These are phyloP conservation scores for Glycyrrhiza uralensis DNA, from an alignment of 306 rosid genomes.

Conservation along the genomic window DNA sequence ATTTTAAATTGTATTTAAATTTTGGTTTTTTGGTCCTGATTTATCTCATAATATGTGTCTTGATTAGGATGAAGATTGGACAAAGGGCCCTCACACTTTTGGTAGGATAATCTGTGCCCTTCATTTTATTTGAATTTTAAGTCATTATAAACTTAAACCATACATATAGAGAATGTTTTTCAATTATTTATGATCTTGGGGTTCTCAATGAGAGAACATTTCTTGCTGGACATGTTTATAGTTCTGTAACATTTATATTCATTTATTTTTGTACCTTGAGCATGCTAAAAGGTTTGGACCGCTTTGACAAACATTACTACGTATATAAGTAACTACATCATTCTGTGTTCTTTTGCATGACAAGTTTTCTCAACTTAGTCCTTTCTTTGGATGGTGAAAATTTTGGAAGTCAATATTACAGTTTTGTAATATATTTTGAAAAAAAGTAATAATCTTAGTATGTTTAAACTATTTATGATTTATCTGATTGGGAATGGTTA, in stretches of 20 bases:
- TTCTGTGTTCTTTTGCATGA: neutral
- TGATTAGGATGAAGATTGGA: slow-evolving; percentile 55
- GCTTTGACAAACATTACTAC: neutral
- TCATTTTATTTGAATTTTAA: slow-evolving; percentile 10
- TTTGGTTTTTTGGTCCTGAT: slow-evolving; percentile 30
- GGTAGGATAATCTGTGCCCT: slow-evolving; percentile 50
- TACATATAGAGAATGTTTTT: neutral
- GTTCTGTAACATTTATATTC: neutral
- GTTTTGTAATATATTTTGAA: neutral
- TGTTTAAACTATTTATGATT: neutral
- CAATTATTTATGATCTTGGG: neutral
- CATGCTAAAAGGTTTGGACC: neutral
- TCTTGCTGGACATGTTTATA: neutral
- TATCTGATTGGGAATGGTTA: neutral
- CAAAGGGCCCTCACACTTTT: slow-evolving; percentile 24
- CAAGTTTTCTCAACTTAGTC: neutral
- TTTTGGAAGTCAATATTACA: neutral
- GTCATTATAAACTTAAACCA: neutral
- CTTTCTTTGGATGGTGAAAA: neutral
- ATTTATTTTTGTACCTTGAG: slow-evolving; percentile 10
- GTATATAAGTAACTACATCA: neutral
- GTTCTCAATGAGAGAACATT: neutral
- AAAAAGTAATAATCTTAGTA: neutral
- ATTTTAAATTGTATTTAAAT: slow-evolving; percentile 13
- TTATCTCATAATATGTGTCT: slow-evolving; percentile 27